A percentile compares a stretch with the other conserved stretches of the same genome.
Conservation (phyloP, 2,329 filamentous ascomycete genomes). For the Knufia fluminis region DNA sequence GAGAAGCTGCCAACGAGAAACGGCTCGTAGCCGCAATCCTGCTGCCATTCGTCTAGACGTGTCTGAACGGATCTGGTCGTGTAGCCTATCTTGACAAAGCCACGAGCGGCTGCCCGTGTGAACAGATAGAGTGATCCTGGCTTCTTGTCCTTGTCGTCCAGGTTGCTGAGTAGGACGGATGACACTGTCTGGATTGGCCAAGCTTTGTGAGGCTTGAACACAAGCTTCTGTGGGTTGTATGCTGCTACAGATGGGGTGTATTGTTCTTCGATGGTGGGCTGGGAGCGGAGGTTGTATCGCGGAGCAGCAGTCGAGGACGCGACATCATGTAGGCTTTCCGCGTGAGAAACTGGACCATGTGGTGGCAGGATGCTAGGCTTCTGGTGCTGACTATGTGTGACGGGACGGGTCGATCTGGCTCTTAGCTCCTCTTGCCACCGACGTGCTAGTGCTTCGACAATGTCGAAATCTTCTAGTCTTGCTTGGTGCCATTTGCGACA, state of each 20-base stretch:
- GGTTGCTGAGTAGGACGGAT: neutral
- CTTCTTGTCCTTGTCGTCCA: neutral
- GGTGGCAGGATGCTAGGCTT: neutral
- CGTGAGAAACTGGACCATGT: neutral
- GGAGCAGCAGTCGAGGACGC: no score
- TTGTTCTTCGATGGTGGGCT: neutral
- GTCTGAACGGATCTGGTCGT: neutral
- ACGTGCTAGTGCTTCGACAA: neutral
- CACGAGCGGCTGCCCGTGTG: neutral
- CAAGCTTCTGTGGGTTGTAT: neutral
- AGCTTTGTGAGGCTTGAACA: neutral
- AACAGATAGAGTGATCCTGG: conserved; percentile 5
- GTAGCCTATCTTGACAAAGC: conserved; percentile 9
- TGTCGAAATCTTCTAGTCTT: neutral
- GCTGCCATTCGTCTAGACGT: neutral
- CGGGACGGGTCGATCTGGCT: neutral
- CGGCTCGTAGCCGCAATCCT: conserved; percentile 1
- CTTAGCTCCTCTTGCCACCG: neutral
- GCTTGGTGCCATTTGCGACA: neutral
- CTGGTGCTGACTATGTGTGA: neutral
- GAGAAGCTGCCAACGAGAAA: neutral
- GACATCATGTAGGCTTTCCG: neutral
- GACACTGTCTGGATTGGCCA: neutral
- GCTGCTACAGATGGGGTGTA: neutral
- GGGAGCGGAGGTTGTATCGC: conserved; percentile 2